phyloP scores from a whole-genome alignment of 108 stramenopile genomes.

The Bacterosira constricta region DNA sequence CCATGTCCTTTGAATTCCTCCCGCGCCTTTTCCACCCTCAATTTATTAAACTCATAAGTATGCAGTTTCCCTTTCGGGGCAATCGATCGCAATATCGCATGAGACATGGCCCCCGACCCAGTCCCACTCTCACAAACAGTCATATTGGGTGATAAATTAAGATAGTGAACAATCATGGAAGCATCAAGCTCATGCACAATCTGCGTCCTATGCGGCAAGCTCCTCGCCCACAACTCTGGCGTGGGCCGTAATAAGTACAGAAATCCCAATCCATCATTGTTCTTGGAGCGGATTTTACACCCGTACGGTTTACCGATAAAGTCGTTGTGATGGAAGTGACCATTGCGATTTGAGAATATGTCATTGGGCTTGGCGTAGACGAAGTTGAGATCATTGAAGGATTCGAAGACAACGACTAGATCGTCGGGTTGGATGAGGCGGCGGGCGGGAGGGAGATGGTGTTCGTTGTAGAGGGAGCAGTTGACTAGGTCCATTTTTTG shows the following conservation, averaged over 20 bases:
- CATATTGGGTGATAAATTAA: slow-evolving; percentile 87
- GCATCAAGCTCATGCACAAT: slow-evolving; percentile 93
- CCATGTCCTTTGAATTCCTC: slow-evolving; percentile 85
- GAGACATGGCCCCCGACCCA: slow-evolving; percentile 88
- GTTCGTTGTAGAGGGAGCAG: slow-evolving; percentile 65
- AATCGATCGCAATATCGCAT: slow-evolving; percentile 84
- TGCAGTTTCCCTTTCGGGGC: slow-evolving; percentile 87
- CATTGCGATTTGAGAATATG: slow-evolving; percentile 85
- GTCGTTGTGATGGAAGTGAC: slow-evolving; percentile 88
- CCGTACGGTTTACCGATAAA: slow-evolving; percentile 89
- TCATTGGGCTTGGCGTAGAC: slow-evolving; percentile 73
- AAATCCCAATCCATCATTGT: slow-evolving; percentile 80
- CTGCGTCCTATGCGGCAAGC: slow-evolving; percentile 89
- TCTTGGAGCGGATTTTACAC: slow-evolving; percentile 77
- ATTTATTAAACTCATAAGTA: slow-evolving; percentile 92
- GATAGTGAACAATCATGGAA: slow-evolving; percentile 75
- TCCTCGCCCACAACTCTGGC: slow-evolving; percentile 91
- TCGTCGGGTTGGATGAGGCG: slow-evolving; percentile 58
- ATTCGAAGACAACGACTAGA: slow-evolving; percentile 87
- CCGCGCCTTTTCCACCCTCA: slow-evolving; percentile 80
- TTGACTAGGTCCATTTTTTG: slow-evolving; percentile 29
- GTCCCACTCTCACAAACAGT: slow-evolving; percentile 92
- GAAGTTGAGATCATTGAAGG: slow-evolving; percentile 83
- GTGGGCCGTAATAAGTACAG: slow-evolving; percentile 85
- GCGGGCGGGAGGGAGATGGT: slow-evolving; percentile 53